Percentiles rank a stretch among this genome's conserved stretches.
Conservation (phyloP, 257 asterid genomes). For the Cordia subcordata region DNA sequence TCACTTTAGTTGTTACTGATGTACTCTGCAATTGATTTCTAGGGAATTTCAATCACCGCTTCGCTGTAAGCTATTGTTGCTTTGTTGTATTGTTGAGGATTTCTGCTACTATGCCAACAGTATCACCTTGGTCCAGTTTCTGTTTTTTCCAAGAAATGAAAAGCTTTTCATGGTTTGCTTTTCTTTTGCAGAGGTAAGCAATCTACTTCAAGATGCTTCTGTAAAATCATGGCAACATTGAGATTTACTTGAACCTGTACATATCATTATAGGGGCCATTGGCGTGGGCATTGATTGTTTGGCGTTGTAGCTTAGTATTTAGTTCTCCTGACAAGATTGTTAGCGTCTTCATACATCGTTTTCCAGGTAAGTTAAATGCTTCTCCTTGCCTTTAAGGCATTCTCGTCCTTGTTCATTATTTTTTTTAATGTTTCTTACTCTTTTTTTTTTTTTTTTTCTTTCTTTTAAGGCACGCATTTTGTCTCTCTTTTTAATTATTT, state of each 20-base stretch:
- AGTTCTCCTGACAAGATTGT: conserved; percentile 93
- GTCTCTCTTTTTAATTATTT: no score
- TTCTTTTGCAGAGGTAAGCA: conserved; percentile 91
- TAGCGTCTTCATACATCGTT: conserved; percentile 93
- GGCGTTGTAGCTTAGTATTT: conserved; percentile 97
- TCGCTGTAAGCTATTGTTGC: no score
- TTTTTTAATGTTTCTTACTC: no score
- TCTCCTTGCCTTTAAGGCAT: neutral
- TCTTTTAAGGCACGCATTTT: no score
- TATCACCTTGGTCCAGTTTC: conserved; percentile 69
- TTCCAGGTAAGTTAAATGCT: conserved; percentile 65
- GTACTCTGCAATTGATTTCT: no score
- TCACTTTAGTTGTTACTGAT: no score
- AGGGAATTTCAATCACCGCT: neutral
- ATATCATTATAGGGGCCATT: conserved; percentile 75
- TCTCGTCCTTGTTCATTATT: no score
- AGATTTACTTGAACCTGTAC: neutral
- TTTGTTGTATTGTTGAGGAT: conserved; percentile 50
- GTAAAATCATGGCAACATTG: conserved; percentile 5
- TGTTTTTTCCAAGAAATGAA: conserved; percentile 77
- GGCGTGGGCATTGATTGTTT: conserved; percentile 96
- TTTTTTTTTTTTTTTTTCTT: no score
- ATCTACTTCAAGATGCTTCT: conserved; percentile 1
- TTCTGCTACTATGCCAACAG: conserved; percentile 97
- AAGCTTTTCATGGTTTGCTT: conserved; percentile 98